Evolutionary conservation across 306 rosid genomes (phyloP).

Genomic region (Cicer judaicum): DNA sequence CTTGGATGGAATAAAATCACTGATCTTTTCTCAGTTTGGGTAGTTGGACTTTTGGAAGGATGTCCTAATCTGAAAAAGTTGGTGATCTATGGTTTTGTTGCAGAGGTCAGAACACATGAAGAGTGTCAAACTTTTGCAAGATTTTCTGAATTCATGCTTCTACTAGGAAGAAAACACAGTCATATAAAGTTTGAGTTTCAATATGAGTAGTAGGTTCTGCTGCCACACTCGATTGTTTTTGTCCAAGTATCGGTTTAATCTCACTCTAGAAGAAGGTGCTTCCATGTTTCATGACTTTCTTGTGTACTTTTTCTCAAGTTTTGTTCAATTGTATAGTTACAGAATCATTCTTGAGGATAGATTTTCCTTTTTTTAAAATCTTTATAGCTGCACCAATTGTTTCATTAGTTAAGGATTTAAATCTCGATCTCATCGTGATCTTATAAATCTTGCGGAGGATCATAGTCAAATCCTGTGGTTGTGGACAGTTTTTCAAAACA

Average conservation of each 20-base stretch:
- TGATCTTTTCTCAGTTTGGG: slow-evolving; percentile 81
- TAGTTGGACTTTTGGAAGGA: slow-evolving; percentile 68
- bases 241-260: slow-evolving; percentile 16
- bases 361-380: slow-evolving; percentile 2
- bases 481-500: not conserved
- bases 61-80: slow-evolving; percentile 75
- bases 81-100: slow-evolving; percentile 68
- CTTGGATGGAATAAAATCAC: slow-evolving; percentile 80
- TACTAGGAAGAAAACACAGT: slow-evolving; percentile 66
- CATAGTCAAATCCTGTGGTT: not conserved
- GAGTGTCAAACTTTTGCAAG: slow-evolving; percentile 66
- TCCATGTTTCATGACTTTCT: slow-evolving; percentile 24
- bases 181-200: slow-evolving; percentile 64
- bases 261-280: slow-evolving; percentile 44
- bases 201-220: slow-evolving; percentile 55
- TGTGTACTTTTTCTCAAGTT: slow-evolving; percentile 26
- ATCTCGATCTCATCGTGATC: not conserved
- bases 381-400: not conserved
- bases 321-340: slow-evolving; percentile 43
- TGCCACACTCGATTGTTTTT: slow-evolving; percentile 1
- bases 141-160: slow-evolving; percentile 64
- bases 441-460: not conserved
- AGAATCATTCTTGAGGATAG: slow-evolving; percentile 24
- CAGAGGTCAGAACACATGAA: slow-evolving; percentile 67
- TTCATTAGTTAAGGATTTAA: not conserved